phyloP scores from a whole-genome alignment of 306 rosid species.

The Ormosia emarginata region DNA sequence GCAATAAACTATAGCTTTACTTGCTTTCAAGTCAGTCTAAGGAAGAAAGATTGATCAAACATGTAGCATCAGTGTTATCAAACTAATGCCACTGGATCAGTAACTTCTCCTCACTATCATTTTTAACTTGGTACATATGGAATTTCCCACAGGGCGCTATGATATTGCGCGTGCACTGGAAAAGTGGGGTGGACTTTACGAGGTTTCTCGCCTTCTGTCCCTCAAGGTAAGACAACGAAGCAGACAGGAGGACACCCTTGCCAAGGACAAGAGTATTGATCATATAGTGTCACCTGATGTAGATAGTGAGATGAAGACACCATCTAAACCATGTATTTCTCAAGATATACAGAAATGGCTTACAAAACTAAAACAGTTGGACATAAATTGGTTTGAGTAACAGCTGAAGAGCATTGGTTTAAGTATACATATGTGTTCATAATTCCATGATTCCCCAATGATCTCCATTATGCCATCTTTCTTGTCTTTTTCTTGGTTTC shows the following conservation, averaged over 20 bases:
- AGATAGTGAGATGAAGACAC: conserved; percentile 35
- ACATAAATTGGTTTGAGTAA: conserved; percentile 70
- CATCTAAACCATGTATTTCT: conserved; percentile 47
- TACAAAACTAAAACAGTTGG: conserved; percentile 52
- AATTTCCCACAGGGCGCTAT: conserved; percentile 50
- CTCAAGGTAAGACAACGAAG: conserved; percentile 63
- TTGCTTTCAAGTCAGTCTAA: background rate
- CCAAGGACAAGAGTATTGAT: conserved; percentile 45
- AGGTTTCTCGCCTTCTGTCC: conserved; percentile 74
- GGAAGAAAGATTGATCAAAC: background rate
- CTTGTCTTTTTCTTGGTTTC: background rate
- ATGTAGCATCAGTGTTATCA: background rate
- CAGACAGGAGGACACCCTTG: conserved; percentile 39
- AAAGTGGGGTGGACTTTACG: conserved; percentile 86
- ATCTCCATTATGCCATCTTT: too few relatives aligned
- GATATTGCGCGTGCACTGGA: conserved; percentile 84
- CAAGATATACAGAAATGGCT: conserved; percentile 78
- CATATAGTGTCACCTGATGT: conserved; percentile 16
- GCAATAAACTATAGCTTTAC: background rate
- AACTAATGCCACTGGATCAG: background rate
- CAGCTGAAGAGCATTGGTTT: background rate
- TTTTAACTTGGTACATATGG: background rate
- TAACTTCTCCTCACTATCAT: background rate
- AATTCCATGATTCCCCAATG: background rate
- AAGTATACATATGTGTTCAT: background rate